phyloP scores from a whole-genome alignment of 1,284 basidiomycete species.

The Ceratobasidium sp. region DNA sequence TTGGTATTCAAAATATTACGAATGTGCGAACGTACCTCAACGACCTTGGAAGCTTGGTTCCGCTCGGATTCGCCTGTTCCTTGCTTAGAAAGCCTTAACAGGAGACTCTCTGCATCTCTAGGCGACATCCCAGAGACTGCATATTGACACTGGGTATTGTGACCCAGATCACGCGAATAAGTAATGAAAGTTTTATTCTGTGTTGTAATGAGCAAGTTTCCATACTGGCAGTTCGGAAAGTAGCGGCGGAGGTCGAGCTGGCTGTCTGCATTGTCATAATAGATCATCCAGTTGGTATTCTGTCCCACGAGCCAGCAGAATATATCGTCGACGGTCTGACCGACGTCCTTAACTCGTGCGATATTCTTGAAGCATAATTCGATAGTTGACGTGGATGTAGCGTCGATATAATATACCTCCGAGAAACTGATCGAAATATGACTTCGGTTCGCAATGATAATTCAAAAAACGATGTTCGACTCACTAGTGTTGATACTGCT shows the following conservation, averaged over 20 bases:
- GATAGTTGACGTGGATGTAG: slow-evolving; percentile 15
- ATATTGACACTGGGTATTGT: neutral
- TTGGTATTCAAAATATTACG: neutral
- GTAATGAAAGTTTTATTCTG: slow-evolving; percentile 3
- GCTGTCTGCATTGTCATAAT: slow-evolving; percentile 20
- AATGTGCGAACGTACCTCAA: neutral
- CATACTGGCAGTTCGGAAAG: slow-evolving; percentile 29
- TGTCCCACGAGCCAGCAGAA: slow-evolving; percentile 12
- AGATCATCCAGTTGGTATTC: slow-evolving; percentile 3
- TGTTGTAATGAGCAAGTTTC: slow-evolving; percentile 39
- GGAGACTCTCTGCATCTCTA: neutral
- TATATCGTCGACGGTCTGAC: slow-evolving; percentile 4
- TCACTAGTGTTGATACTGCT: neutral
- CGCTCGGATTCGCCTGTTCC: neutral
- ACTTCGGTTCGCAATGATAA: neutral
- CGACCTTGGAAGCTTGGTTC: neutral
- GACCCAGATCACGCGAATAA: neutral
- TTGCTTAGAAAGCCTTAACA: neutral
- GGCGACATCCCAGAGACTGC: neutral
- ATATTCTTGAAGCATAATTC: slow-evolving; percentile 2
- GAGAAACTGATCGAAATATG: neutral
- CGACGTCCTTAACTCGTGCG: neutral
- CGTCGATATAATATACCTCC: slow-evolving; percentile 20
- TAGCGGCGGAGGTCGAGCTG: slow-evolving; percentile 14
- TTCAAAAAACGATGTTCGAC: neutral